phyloP scores from a whole-genome alignment of 495 filamentous ascomycete species.

The Stereocaulon alpinum region DNA sequence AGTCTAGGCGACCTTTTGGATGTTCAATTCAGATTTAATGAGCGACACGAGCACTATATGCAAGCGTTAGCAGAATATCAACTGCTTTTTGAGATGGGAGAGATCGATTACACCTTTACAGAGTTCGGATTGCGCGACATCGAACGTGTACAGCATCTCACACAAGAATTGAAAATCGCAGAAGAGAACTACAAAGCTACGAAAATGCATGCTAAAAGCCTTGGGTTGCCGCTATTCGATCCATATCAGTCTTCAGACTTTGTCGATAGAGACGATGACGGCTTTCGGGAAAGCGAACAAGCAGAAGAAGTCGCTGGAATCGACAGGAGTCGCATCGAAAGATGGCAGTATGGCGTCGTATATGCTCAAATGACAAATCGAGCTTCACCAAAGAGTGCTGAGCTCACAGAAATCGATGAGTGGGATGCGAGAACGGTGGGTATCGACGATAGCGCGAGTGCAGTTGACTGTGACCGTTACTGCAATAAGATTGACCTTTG shows the following conservation, averaged over 20 bases:
- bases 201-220: neutral
- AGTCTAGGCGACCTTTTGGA: neutral
- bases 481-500: neutral
- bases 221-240: neutral
- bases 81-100: neutral
- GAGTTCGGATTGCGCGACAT: neutral
- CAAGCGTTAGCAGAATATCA: neutral
- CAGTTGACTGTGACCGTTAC: neutral
- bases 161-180: neutral
- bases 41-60: neutral
- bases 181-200: neutral
- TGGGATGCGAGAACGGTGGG: neutral
- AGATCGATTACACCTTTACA: neutral
- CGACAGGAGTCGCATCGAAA: neutral
- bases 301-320: neutral
- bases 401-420: neutral
- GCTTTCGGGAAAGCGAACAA: neutral
- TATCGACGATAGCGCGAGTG: neutral
- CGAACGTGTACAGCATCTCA: neutral
- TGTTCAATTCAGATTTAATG: neutral
- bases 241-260: neutral
- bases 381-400: neutral
- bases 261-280: neutral
- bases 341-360: neutral
- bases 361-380: neutral